Conservation (phyloP, 2,329 filamentous ascomycete species). For the Xylariaceae sp. region DNA sequence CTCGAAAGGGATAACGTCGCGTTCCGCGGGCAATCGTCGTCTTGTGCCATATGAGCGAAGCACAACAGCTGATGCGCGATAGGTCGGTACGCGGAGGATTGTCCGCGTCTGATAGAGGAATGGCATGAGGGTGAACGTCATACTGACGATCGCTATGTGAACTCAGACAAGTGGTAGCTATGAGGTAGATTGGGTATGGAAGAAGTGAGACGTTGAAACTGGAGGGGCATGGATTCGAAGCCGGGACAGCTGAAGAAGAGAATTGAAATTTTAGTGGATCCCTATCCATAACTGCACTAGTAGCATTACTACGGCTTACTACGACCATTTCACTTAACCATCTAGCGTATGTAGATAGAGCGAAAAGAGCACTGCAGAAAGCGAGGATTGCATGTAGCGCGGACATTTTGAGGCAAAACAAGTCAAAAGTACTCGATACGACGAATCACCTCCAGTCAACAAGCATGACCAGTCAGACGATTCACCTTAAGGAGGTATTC, state of each 20-base stretch:
- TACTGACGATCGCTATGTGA: slow-evolving; percentile 22
- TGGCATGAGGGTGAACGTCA: slow-evolving; percentile 51
- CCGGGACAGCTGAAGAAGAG: background rate
- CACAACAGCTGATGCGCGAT: slow-evolving; percentile 22
- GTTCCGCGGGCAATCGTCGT: slow-evolving; percentile 7
- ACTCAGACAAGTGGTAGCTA: background rate
- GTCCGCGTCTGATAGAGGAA: slow-evolving; percentile 72
- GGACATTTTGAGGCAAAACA: too few species aligned
- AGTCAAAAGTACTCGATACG: too few species aligned
- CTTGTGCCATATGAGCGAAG: slow-evolving; percentile 24
- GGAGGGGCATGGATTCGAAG: background rate
- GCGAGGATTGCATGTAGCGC: too few species aligned
- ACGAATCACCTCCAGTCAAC: too few species aligned
- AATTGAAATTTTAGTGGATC: slow-evolving; percentile 1
- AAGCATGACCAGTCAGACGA: too few species aligned
- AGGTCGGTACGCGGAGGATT: slow-evolving; percentile 38
- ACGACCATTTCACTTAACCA: too few species aligned
- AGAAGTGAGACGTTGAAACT: background rate
- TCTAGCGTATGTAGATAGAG: too few species aligned
- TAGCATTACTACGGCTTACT: too few species aligned
- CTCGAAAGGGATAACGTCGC: slow-evolving; percentile 49
- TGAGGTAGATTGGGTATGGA: background rate
- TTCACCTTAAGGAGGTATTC: too few species aligned
- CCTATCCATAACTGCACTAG: background rate
- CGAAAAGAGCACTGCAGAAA: too few species aligned